Percentiles rank a stretch among this genome's conserved stretches.
phyloP scores from a whole-genome alignment of 1,284 basidiomycete genomes.

The Bondarzewia mesenterica region DNA sequence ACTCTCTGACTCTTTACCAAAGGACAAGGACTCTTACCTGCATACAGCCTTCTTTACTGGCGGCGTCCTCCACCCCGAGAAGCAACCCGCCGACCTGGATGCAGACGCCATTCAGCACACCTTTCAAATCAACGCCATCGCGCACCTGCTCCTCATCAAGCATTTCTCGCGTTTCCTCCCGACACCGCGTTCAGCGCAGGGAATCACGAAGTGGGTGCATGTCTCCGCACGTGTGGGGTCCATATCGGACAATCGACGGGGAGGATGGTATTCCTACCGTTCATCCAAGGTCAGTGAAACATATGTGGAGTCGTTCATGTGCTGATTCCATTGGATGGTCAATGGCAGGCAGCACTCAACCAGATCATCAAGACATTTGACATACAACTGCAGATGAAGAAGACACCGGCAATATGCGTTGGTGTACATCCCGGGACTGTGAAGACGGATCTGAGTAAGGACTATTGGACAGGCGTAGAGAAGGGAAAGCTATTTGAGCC shows the following conservation, averaged over 20 bases:
- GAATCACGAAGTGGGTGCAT: conserved; percentile 49
- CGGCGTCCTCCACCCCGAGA: conserved; percentile 50
- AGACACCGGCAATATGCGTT: conserved; percentile 45
- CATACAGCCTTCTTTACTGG: conserved; percentile 51
- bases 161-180: conserved; percentile 54
- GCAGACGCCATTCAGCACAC: conserved; percentile 34
- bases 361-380: conserved; percentile 66
- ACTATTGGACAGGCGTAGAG: conserved; percentile 30
- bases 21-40: conserved; percentile 29
- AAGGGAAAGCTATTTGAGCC: conserved; percentile 50
- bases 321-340: too few relatives aligned
- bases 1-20: conserved; percentile 28
- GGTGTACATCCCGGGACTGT: conserved; percentile 57
- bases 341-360: too few relatives aligned
- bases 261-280: conserved; percentile 71
- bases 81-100: conserved; percentile 44
- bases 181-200: conserved; percentile 9
- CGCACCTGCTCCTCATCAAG: conserved; percentile 56
- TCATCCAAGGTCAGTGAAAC: conserved; percentile 69
- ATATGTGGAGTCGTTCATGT: too few relatives aligned
- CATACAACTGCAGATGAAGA: conserved; percentile 49
- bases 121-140: conserved; percentile 50
- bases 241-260: conserved; percentile 51
- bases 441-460: conserved; percentile 50
- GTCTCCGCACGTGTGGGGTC: conserved; percentile 57